Evolutionary conservation across 257 asterid species (phyloP), one percentile per base, ranked within the genome.

Genomic region (Nyctanthes arbortristis): DNA sequence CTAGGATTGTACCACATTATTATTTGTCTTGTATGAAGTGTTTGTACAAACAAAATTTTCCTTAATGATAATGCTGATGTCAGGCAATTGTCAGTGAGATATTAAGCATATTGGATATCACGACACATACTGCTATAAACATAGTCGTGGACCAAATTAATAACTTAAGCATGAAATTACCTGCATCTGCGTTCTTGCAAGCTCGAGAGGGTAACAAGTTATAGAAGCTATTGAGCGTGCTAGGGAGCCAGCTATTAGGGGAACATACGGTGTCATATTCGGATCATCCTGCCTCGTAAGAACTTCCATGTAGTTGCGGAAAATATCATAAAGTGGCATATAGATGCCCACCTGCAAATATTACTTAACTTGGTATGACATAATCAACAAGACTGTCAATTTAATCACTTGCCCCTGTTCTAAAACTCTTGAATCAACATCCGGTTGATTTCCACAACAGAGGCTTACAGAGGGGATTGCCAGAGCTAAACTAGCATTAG

Each of bases 161-260:
- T 52, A 56, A 14, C 14, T 5, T 29, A 29, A 37, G 11, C 20
- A 37, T 13, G 20, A 61, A 27, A 27, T 14, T 80, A 93, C 98
- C 97, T 88, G 98, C 97, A 93, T 88, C 39, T 96, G 95, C 8
- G 98, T 93, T 83, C 92, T 85, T 47, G 96, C 97, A 73, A 93
- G 96, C 65, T 93, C 98, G 62, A 89, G 65, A 35, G 96, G 99
- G 75, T 93, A 93, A 76, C 96, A 91, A 71, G 91, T 79, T 61
- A 87, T n/a, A 69, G 96, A 93, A 34, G 99, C 96, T 63, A 93
- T 58, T 7, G 99, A 89, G 65, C 99, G 89, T 11, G 99, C 90
- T 68, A 91, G 61, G 62, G 97, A 86, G 58, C 99, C 99, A 69
- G 96, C 93, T 62, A 91, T 78, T 59, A 87, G 69, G 47, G 99